phyloP scores from a whole-genome alignment of 176 grass and related monocot genomes.

The Pharus latifolius region DNA sequence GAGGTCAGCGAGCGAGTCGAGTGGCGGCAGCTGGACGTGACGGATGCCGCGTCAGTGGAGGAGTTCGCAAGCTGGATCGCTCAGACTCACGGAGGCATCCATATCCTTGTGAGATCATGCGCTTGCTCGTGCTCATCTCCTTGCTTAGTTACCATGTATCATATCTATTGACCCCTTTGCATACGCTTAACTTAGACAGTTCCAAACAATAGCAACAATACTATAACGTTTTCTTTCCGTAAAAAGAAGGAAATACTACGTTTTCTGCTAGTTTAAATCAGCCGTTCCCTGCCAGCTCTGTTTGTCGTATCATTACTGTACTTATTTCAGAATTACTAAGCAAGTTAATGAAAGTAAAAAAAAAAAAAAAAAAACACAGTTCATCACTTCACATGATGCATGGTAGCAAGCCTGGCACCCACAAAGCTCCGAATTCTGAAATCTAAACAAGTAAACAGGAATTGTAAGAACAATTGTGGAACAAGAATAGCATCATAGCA shows the following conservation, averaged over 20 bases:
- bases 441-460: too few relatives aligned
- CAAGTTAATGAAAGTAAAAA: background rate
- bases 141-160: background rate
- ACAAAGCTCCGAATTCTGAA: background rate
- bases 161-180: background rate
- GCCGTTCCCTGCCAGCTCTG: too few relatives aligned
- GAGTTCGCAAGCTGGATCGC: constrained; percentile 48
- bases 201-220: background rate
- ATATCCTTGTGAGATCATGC: constrained; percentile 62
- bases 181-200: background rate
- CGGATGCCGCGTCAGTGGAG: constrained; percentile 43
- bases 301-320: background rate
- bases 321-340: background rate
- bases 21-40: constrained; percentile 54
- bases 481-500: too few relatives aligned
- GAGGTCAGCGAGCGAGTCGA: constrained; percentile 10
- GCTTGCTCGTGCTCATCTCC: background rate
- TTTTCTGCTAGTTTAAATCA: too few relatives aligned
- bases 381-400: background rate
- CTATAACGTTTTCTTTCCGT: too few relatives aligned
- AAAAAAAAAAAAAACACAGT: background rate
- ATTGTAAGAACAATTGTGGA: too few relatives aligned
- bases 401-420: too few relatives aligned
- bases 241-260: too few relatives aligned
- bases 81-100: constrained; percentile 38